These are phyloP conservation scores for Tolypocladium pustulatum DNA, from an alignment of 2,329 filamentous ascomycete species.

Conservation along the genomic window DNA sequence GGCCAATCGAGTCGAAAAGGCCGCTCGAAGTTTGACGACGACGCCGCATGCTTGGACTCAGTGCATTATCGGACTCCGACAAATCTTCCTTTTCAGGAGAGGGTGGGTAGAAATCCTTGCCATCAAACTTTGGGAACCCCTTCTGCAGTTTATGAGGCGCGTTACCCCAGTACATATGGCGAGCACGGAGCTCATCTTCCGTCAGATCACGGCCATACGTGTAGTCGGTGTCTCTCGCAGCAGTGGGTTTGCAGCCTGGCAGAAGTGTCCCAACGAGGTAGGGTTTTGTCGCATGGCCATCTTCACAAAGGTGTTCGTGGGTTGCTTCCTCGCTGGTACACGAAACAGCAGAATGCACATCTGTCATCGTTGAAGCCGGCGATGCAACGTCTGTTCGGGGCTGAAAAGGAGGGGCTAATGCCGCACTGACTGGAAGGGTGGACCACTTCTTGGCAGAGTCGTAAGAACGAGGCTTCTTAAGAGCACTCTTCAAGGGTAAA, in stretches of 20 bases:
- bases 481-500: conserved; percentile 8
- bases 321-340: not conserved
- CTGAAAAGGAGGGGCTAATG: conserved; percentile 38
- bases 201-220: conserved; percentile 46
- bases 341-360: not conserved
- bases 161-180: conserved; percentile 51
- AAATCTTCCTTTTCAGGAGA: conserved; percentile 27
- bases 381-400: conserved; percentile 20
- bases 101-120: conserved; percentile 52
- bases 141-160: conserved; percentile 37
- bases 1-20: conserved; percentile 11
- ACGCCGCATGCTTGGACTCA: not conserved
- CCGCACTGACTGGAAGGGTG: conserved; percentile 33
- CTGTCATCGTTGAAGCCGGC: conserved; percentile 7
- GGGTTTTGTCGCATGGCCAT: conserved; percentile 20
- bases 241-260: conserved; percentile 28
- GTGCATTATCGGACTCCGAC: not conserved
- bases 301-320: conserved; percentile 5
- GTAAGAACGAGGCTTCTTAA: conserved; percentile 4
- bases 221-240: conserved; percentile 35
- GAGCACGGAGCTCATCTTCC: conserved; percentile 46
- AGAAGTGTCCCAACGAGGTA: conserved; percentile 47
- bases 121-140: conserved; percentile 53
- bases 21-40: conserved; percentile 6
- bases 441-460: conserved; percentile 22